Percentiles rank a stretch among this genome's conserved stretches.
Evolutionary conservation across 352 stramenopile species (phyloP).

Genomic region (Phytophthora quininea): DNA sequence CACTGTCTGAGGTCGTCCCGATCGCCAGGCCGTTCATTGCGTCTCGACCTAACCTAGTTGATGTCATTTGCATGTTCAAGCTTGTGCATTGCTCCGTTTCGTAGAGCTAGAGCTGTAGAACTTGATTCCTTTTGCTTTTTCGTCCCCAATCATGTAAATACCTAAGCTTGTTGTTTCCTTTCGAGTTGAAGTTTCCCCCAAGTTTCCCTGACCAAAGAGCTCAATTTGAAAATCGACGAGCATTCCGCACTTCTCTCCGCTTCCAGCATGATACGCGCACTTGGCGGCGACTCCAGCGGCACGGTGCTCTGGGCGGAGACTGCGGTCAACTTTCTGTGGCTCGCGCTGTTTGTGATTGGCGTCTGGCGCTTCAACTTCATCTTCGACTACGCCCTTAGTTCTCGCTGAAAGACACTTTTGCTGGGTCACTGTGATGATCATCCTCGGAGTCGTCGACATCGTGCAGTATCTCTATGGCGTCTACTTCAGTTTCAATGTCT

Average conservation of each 20-base stretch:
- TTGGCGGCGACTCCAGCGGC: background rate
- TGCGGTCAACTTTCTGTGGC: no score
- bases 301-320: background rate
- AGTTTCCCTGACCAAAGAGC: background rate
- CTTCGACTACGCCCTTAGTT: background rate
- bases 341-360: no score
- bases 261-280: background rate
- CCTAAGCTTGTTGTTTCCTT: background rate
- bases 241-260: background rate
- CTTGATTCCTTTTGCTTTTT: no score
- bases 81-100: no score
- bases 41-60: background rate
- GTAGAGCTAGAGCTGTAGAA: no score
- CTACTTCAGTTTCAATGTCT: slow-evolving; percentile 34
- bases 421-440: slow-evolving; percentile 36
- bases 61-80: background rate
- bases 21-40: background rate
- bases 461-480: slow-evolving; percentile 32
- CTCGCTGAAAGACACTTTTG: slow-evolving; percentile 22
- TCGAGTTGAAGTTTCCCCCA: no score
- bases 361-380: background rate
- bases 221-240: background rate
- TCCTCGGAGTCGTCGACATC: slow-evolving; percentile 17
- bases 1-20: background rate
- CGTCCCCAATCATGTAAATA: background rate